These are phyloP conservation scores for Thielaviopsis ethacetica DNA, from an alignment of 2,329 filamentous ascomycete species.

Conservation along the genomic window DNA sequence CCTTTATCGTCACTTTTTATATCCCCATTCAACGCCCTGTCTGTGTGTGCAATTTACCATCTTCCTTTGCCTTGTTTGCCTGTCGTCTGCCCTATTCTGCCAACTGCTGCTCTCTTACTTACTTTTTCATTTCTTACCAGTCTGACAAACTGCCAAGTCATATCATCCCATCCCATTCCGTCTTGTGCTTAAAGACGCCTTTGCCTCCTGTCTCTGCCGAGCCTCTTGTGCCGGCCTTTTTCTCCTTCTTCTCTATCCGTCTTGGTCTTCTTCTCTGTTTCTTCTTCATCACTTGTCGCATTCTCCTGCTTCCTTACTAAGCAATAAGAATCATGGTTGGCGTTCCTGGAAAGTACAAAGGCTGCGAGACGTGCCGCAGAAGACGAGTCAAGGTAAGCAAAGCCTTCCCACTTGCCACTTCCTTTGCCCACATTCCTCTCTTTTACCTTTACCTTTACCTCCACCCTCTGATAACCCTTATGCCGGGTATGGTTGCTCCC, in stretches of 20 bases:
- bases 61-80: not conserved
- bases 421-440: not conserved
- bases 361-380: constrained; percentile 43
- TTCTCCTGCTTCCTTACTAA: too few species aligned
- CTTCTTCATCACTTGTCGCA: not conserved
- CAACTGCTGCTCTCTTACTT: not conserved
- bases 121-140: not conserved
- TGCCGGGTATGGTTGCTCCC: too few species aligned
- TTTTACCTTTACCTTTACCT: not conserved
- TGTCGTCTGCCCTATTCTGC: too few species aligned
- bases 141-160: not conserved
- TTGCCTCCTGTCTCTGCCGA: not conserved
- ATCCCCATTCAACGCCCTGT: not conserved
- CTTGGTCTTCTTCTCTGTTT: not conserved
- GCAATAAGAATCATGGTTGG: constrained; percentile 33
- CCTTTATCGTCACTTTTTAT: not conserved
- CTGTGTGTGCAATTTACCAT: not conserved
- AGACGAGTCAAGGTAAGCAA: constrained; percentile 42
- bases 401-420: too few species aligned
- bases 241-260: not conserved
- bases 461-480: not conserved
- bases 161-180: not conserved
- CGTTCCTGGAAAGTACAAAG: constrained; percentile 47
- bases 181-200: not conserved
- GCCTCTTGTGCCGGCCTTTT: too few species aligned